Percentiles rank a stretch among this genome's conserved stretches.
phyloP scores from a whole-genome alignment of 2,329 filamentous ascomycete species.

The Scedosporium apiospermum region DNA sequence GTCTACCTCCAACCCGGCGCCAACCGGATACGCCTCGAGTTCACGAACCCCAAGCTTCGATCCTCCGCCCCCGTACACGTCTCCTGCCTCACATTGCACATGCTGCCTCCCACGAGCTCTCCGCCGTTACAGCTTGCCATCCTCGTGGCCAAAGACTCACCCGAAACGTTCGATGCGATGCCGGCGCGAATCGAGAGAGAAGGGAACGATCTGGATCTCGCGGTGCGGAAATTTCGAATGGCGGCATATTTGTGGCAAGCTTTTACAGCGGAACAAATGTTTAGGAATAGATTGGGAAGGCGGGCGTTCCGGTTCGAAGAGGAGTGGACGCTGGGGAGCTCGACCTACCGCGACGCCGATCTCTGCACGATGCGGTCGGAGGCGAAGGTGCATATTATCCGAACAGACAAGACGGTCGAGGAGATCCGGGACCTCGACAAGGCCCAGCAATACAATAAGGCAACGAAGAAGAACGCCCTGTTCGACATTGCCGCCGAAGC shows the following conservation, averaged over 20 bases:
- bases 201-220: conserved; percentile 71
- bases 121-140: conserved; percentile 88
- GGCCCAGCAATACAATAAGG: conserved; percentile 66
- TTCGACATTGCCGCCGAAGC: conserved; percentile 71
- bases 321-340: conserved; percentile 80
- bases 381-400: conserved; percentile 79
- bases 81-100: conserved; percentile 74
- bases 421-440: conserved; percentile 71
- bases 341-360: conserved; percentile 65
- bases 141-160: conserved; percentile 78
- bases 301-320: conserved; percentile 88
- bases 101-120: conserved; percentile 66
- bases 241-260: conserved; percentile 95
- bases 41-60: conserved; percentile 69
- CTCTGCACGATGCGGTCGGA: conserved; percentile 74
- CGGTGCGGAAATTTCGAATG: conserved; percentile 87
- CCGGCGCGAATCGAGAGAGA: conserved; percentile 68
- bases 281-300: conserved; percentile 74
- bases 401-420: conserved; percentile 71
- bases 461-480: conserved; percentile 61
- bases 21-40: conserved; percentile 83
- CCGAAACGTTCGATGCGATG: conserved; percentile 72
- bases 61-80: conserved; percentile 63
- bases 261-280: conserved; percentile 96
- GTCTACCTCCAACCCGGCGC: conserved; percentile 86